Base-by-base conservation (phyloP, 805 yeast genomes). In the Schizosaccharomyces osmophilus region DNA sequence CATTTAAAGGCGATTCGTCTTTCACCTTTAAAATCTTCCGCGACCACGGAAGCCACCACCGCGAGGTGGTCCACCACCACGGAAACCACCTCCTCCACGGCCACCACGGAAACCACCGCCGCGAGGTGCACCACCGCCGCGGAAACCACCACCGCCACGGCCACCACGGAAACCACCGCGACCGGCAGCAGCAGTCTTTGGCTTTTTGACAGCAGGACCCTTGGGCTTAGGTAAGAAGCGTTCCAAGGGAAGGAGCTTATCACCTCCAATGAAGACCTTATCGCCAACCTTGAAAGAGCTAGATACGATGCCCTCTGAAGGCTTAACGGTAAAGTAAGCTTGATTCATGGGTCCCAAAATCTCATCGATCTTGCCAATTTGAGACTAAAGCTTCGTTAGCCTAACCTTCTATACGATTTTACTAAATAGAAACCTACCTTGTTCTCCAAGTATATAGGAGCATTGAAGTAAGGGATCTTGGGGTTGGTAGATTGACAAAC, bases 361-460 rank as follows among this genome's bases (percentile, higher is more conserved):
- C 78, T 93, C 99, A 72, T 93, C 99, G 63, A 93, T 95, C 73
- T 93, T 93, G 69, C 99, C 99, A 59, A 93, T 83, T 71, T 85
- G 93, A 31, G 95, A 84, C 72, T 63, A 36, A 9, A 17, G 17
- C 15, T 36, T 19, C 39, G 60, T 57, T 31, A 57, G 60, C 22
- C 32, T 13, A 36, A 24, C 6, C 15, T 26, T 59, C 39, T 36
- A 4, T 24, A 0, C 2, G 17, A 26, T 13, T 42, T 26, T 22
- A 61, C 24, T 36, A 15, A 26, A 60, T 13, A 26, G 15, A 19
- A 15, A 41, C 60, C 11, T 39, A 57, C 60, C 60, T 93, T 93
- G 79, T 93, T 90, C 73, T 93, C 97, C 67, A 93, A 79, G 73
- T 84, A 93, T 68, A 93, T 89, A 71, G 98, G 98, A 32, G 99